Evolutionary conservation across 257 asterid genomes (phyloP), one percentile per base, ranked within the genome.

Genomic region (Nicotiana tomentosiformis): DNA sequence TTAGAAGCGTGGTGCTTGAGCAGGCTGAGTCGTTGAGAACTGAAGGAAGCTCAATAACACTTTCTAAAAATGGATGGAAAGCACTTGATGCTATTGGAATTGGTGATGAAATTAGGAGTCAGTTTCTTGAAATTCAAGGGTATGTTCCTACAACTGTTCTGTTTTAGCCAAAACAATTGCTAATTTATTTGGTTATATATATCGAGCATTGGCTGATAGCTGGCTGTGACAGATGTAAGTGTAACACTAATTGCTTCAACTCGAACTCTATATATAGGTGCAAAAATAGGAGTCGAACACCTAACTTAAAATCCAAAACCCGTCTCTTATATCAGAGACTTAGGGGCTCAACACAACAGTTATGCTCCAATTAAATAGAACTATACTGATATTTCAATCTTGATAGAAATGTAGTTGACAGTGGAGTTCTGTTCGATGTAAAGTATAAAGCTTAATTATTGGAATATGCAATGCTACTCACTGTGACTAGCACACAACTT

Each of bases 11-110:
- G 87, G 98, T 96, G 77, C 85, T 96, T 30, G 98, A 94, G 90
- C 98, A 94, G 84, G 88, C 89, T 11, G 95, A 91, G 29, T 87
- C 98, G 1, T 88, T 96, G 66, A 88, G 98, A 74, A 92, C 87
- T n/a, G 98, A 91, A 32, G 99, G 99, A 35, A 90, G 96, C 74
- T 93, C 98, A 2, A 86, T 96, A 14, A 90, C 98, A 26, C 88
- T 96, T 61, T 94, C 89, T 85, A 94, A 91, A 88, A 96, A 96
- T 74, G 98, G 99, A 43, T 96, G 99, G 99, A 89, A 90, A 66
- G 90, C 89, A 1, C 87, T 96, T 86, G 99, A 94, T 72, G 95
- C 94, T 18, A 87, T 96, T 83, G 99, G 98, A 8, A 93, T 96
- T 30, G 99, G 92, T 37, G 82, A 29, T 86, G 83, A 91, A 62